Base-by-base conservation (phyloP, 306 rosid genomes). In the Gleditsia sinensis region DNA sequence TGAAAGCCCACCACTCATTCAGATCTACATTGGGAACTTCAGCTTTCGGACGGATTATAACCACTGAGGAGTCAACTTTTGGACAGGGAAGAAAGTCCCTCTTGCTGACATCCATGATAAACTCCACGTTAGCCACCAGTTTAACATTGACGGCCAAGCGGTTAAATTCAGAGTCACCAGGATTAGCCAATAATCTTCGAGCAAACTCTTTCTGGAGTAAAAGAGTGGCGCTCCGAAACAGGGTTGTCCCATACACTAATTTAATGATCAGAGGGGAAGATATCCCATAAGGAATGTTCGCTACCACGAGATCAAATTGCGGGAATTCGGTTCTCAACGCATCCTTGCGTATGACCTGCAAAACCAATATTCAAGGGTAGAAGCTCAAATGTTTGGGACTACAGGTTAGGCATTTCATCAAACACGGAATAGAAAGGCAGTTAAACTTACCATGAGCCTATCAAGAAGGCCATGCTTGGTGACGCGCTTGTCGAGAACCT, bases 151-250 rank as follows among this genome's bases (percentile, higher is more conserved):
- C 95, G 24, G 96, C 94, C 80, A 92, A 79, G 0, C 96, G 96
- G 59, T 88, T 90, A 61, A 80, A 94, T 72, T 87, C 97, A 2
- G 92, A 80, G 17, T 92, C 93, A 9, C 92, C 89, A 1, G 96
- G 93, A 74, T 81, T 77, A 9, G 96, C 95, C 83, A 88, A 17
- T 63, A 94, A 74, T 50, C 99, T 85, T 66, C 85, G 75, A 5
- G 99, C 97, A 46, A 94, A 94, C 86, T 94, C 97, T 60, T 92
- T 92, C 53, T 94, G 97, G 3, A 94, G 89, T 11, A 94, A 87
- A 75, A 94, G 92, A n/a, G 99, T 92, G 10, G 97, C 90, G 36
- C 97, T 86, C 48, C 95, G 75, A 68, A 88, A 94, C 24, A 59
- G 78, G 21, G 37, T 73, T 10, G 81, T 12, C 12, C 88, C 90